These are phyloP conservation scores for Cladorrhinum sp. DNA, from an alignment of 2,329 filamentous ascomycete species.

Conservation along the genomic window DNA sequence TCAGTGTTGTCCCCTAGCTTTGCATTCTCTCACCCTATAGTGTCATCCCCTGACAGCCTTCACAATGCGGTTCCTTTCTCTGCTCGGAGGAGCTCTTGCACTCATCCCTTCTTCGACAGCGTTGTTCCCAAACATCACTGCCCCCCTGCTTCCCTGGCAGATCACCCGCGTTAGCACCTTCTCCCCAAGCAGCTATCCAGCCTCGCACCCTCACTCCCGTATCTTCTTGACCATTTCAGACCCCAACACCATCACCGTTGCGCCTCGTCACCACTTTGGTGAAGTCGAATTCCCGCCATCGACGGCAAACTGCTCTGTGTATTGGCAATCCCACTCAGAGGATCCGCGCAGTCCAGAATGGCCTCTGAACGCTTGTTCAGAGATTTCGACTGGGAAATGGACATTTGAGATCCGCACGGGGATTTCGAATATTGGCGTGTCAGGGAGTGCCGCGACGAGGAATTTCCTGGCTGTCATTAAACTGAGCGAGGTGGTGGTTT, in stretches of 20 bases:
- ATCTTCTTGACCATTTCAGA: conserved; percentile 28
- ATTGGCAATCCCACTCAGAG: conserved; percentile 26
- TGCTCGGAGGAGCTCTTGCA: neutral
- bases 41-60: neutral
- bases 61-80: neutral
- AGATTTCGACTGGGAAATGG: conserved; percentile 24
- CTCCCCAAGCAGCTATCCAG: conserved; percentile 29
- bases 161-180: conserved; percentile 26
- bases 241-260: conserved; percentile 25
- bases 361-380: conserved; percentile 17
- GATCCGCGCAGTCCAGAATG: conserved; percentile 6
- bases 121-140: neutral
- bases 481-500: conserved; percentile 22
- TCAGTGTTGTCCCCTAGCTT: neutral
- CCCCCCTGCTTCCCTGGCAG: conserved; percentile 24
- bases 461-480: conserved; percentile 27
- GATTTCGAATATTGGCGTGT: neutral
- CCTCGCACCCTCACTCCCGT: conserved; percentile 20
- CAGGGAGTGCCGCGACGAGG: conserved; percentile 15
- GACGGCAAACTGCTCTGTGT: conserved; percentile 28
- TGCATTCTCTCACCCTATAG: neutral
- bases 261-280: conserved; percentile 16
- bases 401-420: conserved; percentile 27
- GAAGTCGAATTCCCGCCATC: conserved; percentile 21
- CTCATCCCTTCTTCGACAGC: neutral